Base-by-base conservation (phyloP, 2,329 filamentous ascomycete species). In the Alternaria triticimaculans region DNA sequence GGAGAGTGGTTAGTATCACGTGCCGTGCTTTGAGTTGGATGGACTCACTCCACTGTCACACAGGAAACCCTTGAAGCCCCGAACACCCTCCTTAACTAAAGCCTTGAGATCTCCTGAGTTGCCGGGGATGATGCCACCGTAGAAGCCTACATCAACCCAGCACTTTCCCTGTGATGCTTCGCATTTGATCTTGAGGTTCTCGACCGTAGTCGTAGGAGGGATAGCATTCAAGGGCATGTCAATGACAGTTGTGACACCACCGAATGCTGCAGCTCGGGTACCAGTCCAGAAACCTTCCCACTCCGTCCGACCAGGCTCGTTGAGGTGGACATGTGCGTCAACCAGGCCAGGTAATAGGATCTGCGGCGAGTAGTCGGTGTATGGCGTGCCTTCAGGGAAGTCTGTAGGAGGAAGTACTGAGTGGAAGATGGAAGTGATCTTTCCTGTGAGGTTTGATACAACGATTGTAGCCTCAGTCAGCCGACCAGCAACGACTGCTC, bases 61-160 rank as follows among this genome's bases (percentile, higher is more conserved):
- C 72, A 99, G 82, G 80, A 99, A 99, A 1, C 95, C 95, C 82
- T 99, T 99, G 86, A 99, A 98, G 12, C 96, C 96, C 68, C 94
- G 87, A 11, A 98, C 95, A 58, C 96, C 96, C 44, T 89, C 91
- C 60, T 92, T 87, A 1, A 98, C 92, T 5, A 99, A 85, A 0
- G 89, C 90, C 72, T 92, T 88, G 59, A 99, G 83, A 74, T 98
- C 89, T 11, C 87, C 80, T 3, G 90, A 87, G 76, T 99, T 99
- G 2, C 95, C 96, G 4, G 96, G 96, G 51, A 99, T 89, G 43
- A 98, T 89, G 30, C 96, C 96, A 25, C 96, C 96, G 78, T 98
- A 98, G 81, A 99, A 98, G 28, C 94, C 96, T n/a, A 98, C 94
- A 74, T 98, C 96, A 25, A 98, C 93, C 95, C 95, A 99, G 82